phyloP scores from a whole-genome alignment of 257 asterid species.

The Schizonepeta tenuifolia region DNA sequence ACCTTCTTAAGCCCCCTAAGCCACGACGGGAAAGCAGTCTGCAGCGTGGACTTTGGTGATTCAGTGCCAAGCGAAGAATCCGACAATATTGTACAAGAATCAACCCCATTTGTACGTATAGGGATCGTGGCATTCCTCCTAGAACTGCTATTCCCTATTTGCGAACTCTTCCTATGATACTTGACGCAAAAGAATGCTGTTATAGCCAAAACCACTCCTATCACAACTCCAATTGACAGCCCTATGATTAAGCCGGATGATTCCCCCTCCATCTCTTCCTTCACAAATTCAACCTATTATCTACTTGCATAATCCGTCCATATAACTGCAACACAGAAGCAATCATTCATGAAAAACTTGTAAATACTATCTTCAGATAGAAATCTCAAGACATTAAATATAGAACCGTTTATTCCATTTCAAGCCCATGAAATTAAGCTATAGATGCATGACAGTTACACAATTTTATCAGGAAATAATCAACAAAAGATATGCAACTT shows the following conservation, averaged over 20 bases:
- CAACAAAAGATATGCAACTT: conserved; percentile 9
- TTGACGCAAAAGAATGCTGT: conserved; percentile 60
- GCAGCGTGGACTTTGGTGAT: conserved; percentile 60
- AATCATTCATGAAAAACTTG: conserved; percentile 26
- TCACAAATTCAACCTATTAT: conserved; percentile 35
- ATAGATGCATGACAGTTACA: conserved; percentile 12
- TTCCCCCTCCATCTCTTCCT: conserved; percentile 66
- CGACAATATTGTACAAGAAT: conserved; percentile 66
- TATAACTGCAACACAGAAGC: conserved; percentile 44
- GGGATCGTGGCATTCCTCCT: conserved; percentile 77
- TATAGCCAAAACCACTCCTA: conserved; percentile 79
- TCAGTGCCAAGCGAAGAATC: conserved; percentile 88
- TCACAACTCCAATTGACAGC: conserved; percentile 81
- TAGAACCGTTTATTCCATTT: background rate
- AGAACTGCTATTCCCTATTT: conserved; percentile 84
- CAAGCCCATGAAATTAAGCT: conserved; percentile 18
- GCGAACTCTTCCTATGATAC: conserved; percentile 61
- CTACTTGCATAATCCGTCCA: conserved; percentile 38
- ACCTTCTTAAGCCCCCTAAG: conserved; percentile 64
- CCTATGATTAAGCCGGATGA: conserved; percentile 73
- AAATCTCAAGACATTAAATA: conserved; percentile 18
- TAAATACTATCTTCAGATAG: background rate
- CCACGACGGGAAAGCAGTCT: conserved; percentile 55
- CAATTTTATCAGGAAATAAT: conserved; percentile 1
- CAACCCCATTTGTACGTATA: conserved; percentile 73